Evolutionary conservation across 257 asterid genomes (phyloP).

Genomic region (Rauvolfia tetraphylla): DNA sequence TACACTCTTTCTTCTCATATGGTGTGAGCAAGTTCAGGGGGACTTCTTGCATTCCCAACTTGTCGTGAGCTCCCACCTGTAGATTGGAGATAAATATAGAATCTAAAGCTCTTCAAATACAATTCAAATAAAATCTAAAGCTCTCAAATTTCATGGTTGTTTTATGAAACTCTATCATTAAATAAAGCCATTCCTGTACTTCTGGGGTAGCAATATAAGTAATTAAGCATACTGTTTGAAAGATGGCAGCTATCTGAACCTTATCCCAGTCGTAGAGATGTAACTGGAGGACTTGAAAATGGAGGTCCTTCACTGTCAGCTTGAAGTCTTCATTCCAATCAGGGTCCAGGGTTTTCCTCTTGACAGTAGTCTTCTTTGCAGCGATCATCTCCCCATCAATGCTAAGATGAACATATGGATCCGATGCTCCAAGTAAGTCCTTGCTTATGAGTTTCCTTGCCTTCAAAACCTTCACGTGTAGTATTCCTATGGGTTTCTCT

Average conservation of each 20-base stretch:
- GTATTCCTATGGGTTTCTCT: slow-evolving; percentile 82
- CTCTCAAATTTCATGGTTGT: neutral
- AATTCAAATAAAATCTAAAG: neutral
- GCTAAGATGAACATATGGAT: slow-evolving; percentile 79
- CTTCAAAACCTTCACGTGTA: slow-evolving; percentile 64
- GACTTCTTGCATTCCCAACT: slow-evolving; percentile 75
- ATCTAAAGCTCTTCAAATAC: neutral
- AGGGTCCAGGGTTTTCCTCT: slow-evolving; percentile 69
- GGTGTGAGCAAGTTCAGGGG: slow-evolving; percentile 50
- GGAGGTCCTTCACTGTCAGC: slow-evolving; percentile 70
- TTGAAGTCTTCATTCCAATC: slow-evolving; percentile 76
- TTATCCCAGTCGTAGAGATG: slow-evolving; percentile 81
- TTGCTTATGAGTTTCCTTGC: slow-evolving; percentile 58
- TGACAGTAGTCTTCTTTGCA: slow-evolving; percentile 57
- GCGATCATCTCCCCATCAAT: slow-evolving; percentile 62
- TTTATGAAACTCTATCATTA: neutral
- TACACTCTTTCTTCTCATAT: slow-evolving; percentile 44
- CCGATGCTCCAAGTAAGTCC: slow-evolving; percentile 66
- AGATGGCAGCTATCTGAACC: slow-evolving; percentile 26
- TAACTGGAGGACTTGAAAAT: slow-evolving; percentile 54
- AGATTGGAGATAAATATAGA: neutral
- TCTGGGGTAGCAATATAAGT: neutral
- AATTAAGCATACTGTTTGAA: too few species aligned
- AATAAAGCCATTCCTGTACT: neutral
- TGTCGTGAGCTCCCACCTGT: slow-evolving; percentile 78